Percentiles rank a stretch among this genome's conserved stretches.
Conservation (phyloP, 768 basidiomycete genomes). For the Tylopilus balloui region DNA sequence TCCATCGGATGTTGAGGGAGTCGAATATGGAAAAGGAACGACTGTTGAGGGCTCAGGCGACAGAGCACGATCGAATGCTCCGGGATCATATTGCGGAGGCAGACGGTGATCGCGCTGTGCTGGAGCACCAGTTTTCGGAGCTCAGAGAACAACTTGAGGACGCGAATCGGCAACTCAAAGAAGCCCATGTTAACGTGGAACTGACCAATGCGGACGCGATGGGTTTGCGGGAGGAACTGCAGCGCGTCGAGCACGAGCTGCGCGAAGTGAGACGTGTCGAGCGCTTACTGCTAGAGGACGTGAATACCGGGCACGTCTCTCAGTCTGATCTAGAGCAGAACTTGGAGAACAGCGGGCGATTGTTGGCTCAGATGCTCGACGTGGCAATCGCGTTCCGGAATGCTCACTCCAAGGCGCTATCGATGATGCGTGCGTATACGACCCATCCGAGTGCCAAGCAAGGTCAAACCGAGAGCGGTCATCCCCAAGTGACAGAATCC, state of each 20-base stretch:
- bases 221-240: slow-evolving; percentile 68
- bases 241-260: slow-evolving; percentile 65
- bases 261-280: slow-evolving; percentile 64
- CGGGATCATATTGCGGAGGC: slow-evolving; percentile 90
- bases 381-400: slow-evolving; percentile 75
- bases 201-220: slow-evolving; percentile 64
- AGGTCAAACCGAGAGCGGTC: slow-evolving; percentile 27
- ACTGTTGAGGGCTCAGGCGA: slow-evolving; percentile 65
- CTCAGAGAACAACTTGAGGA: slow-evolving; percentile 59
- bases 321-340: slow-evolving; percentile 64
- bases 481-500: slow-evolving; percentile 44
- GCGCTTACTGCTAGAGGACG: slow-evolving; percentile 66
- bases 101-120: slow-evolving; percentile 87
- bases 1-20: slow-evolving; percentile 59
- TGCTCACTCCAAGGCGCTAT: slow-evolving; percentile 69
- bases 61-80: slow-evolving; percentile 60
- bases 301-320: slow-evolving; percentile 63
- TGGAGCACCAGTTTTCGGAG: slow-evolving; percentile 84
- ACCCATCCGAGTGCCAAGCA: slow-evolving; percentile 50
- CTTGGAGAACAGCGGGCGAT: slow-evolving; percentile 58
- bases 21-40: slow-evolving; percentile 77
- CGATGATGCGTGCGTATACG: slow-evolving; percentile 54
- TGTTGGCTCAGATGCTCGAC: slow-evolving; percentile 79
- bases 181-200: slow-evolving; percentile 55
- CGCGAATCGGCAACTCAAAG: slow-evolving; percentile 58